Base-by-base conservation (phyloP, 805 yeast genomes). In the Clavispora asparagi region DNA sequence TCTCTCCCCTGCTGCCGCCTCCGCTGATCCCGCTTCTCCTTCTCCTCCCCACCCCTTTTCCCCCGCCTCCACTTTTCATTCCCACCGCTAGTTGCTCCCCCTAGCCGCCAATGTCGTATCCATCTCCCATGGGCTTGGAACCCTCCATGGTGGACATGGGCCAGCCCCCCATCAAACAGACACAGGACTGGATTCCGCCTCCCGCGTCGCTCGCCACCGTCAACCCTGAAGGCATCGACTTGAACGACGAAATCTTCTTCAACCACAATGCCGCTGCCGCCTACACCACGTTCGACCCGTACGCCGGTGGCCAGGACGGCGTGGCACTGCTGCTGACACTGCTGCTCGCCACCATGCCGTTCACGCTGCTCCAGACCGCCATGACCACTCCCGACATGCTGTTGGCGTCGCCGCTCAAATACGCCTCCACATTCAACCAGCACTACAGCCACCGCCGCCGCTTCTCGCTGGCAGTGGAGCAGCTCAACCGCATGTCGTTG, bases 201-300 rank as follows among this genome's bases (percentile, higher is more conserved):
- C 59, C 59, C 1, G 53, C 56, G 7, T 45, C 50, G 43, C 48
- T 51, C 13, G 50, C 57, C 27, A 39, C 48, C 12, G 43, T 50
- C 37, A 46, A 47, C 44, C 40, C 45, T 14, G 62, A 58, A 40
- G 52, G 58, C 19, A 43, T 60, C 29, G 60, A 56, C 45, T 45
- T 60, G 25, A 60, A 60, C 45, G 64, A 60, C 46, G 64, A 60
- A 46, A 49, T 60, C 9, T 60, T 60, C 44, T 58, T 60, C 51
- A 52, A 49, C 45, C 37, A 30, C 26, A 33, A 33, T 25, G 25
- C 37, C 37, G 25, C 37, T 9, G 27, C 29, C 25, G 42, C 17
- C 2, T 31, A 45, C 31, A 23, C 51, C 27, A 41, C 40, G 16
- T 27, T 25, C 26, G 46, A 38, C 40, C 27, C 50, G 12, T 44